A percentile compares a stretch with the other conserved stretches of the same genome.
These are phyloP conservation scores for Ophiognomonia clavigignenti-juglandacearum DNA, from an alignment of 2,329 filamentous ascomycete genomes.

Conservation along the genomic window DNA sequence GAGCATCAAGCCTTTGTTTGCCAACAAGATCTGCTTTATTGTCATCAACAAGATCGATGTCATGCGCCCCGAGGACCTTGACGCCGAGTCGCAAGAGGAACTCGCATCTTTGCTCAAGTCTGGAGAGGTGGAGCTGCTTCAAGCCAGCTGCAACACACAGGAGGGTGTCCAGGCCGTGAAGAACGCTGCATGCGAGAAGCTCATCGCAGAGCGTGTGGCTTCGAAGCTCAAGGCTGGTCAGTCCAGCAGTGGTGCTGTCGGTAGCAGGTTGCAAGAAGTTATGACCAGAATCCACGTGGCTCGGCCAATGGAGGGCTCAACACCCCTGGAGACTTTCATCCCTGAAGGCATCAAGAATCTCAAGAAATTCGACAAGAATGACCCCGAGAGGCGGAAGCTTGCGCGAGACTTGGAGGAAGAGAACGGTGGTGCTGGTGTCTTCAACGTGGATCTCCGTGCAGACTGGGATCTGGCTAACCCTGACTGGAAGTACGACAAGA, in stretches of 20 bases:
- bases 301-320: conserved; percentile 77
- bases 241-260: conserved; percentile 62
- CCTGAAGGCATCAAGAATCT: conserved; percentile 75
- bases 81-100: conserved; percentile 70
- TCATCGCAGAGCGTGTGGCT: conserved; percentile 88
- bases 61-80: conserved; percentile 79
- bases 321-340: conserved; percentile 71
- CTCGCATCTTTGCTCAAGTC: conserved; percentile 77
- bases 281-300: conserved; percentile 95
- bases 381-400: conserved; percentile 76
- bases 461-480: conserved; percentile 83
- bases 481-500: conserved; percentile 94
- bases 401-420: conserved; percentile 86
- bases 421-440: conserved; percentile 92
- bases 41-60: conserved; percentile 99
- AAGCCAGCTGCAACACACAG: conserved; percentile 90
- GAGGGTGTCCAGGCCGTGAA: conserved; percentile 94
- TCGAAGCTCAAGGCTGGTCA: conserved; percentile 95
- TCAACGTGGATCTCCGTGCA: conserved; percentile 85
- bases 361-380: conserved; percentile 86
- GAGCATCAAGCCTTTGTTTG: conserved; percentile 94
- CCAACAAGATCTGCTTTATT: conserved; percentile 95
- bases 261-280: conserved; percentile 81
- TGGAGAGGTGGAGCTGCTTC: conserved; percentile 86
- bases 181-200: conserved; percentile 87